These are phyloP conservation scores for Davidsoniella virescens DNA, from an alignment of 2,329 filamentous ascomycete species.

Conservation along the genomic window DNA sequence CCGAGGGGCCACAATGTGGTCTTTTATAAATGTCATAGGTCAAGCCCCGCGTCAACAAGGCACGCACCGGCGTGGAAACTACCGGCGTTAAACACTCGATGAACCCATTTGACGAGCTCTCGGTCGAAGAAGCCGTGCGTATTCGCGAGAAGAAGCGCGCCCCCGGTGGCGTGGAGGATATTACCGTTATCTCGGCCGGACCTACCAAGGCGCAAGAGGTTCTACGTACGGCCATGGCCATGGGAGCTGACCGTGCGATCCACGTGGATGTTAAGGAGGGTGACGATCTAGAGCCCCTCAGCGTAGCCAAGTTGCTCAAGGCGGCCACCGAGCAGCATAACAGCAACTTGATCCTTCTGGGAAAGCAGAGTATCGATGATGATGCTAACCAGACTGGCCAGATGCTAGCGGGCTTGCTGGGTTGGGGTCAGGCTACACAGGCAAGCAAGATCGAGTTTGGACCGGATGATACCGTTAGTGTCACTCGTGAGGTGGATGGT, in stretches of 20 bases:
- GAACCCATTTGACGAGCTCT: conserved; percentile 98
- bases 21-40: conserved; percentile 27
- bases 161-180: conserved; percentile 67
- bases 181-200: conserved; percentile 76
- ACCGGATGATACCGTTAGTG: conserved; percentile 51
- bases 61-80: conserved; percentile 77
- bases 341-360: conserved; percentile 80
- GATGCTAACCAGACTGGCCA: conserved; percentile 91
- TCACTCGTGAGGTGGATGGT: conserved; percentile 87
- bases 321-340: conserved; percentile 69
- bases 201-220: conserved; percentile 77
- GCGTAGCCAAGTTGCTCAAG: conserved; percentile 79
- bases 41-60: conserved; percentile 54
- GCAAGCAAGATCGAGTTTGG: conserved; percentile 70
- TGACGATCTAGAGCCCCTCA: conserved; percentile 69
- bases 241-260: conserved; percentile 87
- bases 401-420: conserved; percentile 86
- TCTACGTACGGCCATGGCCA: conserved; percentile 92
- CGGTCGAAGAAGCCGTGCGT: conserved; percentile 86
- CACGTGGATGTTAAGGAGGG: conserved; percentile 68
- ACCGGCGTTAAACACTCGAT: conserved; percentile 91
- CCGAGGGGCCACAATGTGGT: too few relatives aligned
- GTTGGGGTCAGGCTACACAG: conserved; percentile 91
- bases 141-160: conserved; percentile 74
- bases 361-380: conserved; percentile 97